Percentiles rank a stretch among this genome's conserved stretches.
Evolutionary conservation across 129 eudicot species (phyloP).

Genomic region (Gnaphalium uliginosum): DNA sequence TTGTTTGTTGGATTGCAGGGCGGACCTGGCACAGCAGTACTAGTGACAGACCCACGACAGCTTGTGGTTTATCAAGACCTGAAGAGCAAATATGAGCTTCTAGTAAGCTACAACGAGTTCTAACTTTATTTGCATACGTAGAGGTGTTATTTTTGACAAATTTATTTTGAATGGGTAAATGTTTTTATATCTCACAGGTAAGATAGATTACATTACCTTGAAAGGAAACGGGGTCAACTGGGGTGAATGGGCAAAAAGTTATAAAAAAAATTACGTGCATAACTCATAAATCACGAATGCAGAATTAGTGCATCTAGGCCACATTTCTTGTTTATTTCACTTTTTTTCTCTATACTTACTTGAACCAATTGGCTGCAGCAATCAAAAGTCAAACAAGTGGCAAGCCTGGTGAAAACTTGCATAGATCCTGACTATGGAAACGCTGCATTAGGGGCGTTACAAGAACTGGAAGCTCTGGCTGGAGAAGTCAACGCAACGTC

Average conservation of each 20-base stretch:
- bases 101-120: slow-evolving; percentile 43
- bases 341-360: background rate
- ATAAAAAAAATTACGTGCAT: background rate
- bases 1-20: slow-evolving; percentile 35
- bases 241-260: background rate
- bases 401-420: slow-evolving; percentile 47
- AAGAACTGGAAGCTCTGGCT: slow-evolving; percentile 65
- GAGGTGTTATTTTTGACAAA: background rate
- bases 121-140: slow-evolving; percentile 8
- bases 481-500: slow-evolving; percentile 32
- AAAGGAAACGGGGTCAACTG: background rate
- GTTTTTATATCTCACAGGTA: background rate
- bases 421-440: slow-evolving; percentile 43
- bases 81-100: slow-evolving; percentile 47
- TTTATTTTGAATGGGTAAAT: slow-evolving; percentile 5
- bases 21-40: slow-evolving; percentile 39
- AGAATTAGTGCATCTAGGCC: background rate
- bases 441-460: slow-evolving; percentile 50
- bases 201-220: background rate
- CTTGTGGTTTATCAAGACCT: slow-evolving; percentile 60
- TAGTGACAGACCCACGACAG: slow-evolving; percentile 49
- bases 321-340: background rate
- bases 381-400: slow-evolving; percentile 56
- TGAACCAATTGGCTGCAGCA: slow-evolving; percentile 45
- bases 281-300: background rate